Evolutionary conservation across 225 moss, liverwort and hornwort species (phyloP).

Genomic region (Physcomitrium patens): DNA sequence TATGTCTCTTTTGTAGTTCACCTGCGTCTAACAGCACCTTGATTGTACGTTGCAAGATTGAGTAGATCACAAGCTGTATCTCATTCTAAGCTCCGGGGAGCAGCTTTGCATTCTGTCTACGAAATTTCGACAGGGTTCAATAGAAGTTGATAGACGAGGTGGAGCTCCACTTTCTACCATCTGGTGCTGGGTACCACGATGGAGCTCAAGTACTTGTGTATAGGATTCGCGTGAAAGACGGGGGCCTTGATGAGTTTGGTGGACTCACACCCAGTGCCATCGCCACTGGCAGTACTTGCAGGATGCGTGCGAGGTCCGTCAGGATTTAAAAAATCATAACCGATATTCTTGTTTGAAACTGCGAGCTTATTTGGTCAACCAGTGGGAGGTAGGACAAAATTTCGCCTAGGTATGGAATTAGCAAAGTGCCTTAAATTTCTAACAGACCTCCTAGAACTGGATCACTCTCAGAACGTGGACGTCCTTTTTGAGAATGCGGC

Average conservation of each 20-base stretch:
- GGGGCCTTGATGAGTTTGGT: constrained; percentile 11
- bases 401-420: no score
- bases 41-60: background rate
- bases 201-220: constrained; percentile 12
- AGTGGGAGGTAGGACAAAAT: background rate
- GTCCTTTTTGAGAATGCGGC: no score
- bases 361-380: no score
- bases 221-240: background rate
- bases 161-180: background rate
- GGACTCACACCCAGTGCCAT: constrained; percentile 30
- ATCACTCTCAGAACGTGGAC: no score
- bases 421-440: no score
- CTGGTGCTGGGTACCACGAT: background rate
- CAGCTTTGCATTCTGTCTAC: constrained; percentile 8
- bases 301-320: constrained; percentile 3
- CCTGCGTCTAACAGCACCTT: background rate
- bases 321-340: no score
- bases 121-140: background rate
- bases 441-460: no score
- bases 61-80: constrained; percentile 16
- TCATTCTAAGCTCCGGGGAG: no score
- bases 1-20: background rate
- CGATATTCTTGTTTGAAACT: background rate
- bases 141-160: background rate
- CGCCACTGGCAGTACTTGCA: background rate